Percentiles rank a stretch among this genome's conserved stretches.
Conservation (phyloP, 768 basidiomycete species). For the Amanita inopinata region DNA sequence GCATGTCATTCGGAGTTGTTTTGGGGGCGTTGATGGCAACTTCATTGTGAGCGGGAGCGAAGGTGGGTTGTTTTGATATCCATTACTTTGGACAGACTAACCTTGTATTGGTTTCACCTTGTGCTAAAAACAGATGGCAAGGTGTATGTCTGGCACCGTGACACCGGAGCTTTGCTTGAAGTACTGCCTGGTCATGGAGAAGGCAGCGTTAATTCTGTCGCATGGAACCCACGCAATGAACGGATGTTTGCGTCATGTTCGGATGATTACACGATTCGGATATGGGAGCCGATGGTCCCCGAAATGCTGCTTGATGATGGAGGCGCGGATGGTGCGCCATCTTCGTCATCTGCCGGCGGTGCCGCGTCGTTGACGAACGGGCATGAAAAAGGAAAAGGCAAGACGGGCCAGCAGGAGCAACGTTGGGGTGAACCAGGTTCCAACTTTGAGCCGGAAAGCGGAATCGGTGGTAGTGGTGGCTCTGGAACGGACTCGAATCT, state of each 20-base stretch:
- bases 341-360: slow-evolving; percentile 4
- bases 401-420: slow-evolving; percentile 39
- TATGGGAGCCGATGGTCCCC: slow-evolving; percentile 62
- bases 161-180: slow-evolving; percentile 76
- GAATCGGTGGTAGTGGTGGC: not conserved
- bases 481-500: not conserved
- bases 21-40: slow-evolving; percentile 82
- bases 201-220: slow-evolving; percentile 90
- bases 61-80: slow-evolving; percentile 56
- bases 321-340: not conserved
- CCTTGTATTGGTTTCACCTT: not conserved
- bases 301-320: slow-evolving; percentile 7
- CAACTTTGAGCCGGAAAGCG: not conserved
- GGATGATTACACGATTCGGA: slow-evolving; percentile 83
- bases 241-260: slow-evolving; percentile 96
- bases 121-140: slow-evolving; percentile 58
- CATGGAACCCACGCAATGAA: slow-evolving; percentile 88
- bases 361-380: slow-evolving; percentile 16
- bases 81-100: not conserved
- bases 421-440: slow-evolving; percentile 14
- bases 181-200: slow-evolving; percentile 79
- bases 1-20: slow-evolving; percentile 87
- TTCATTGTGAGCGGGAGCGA: slow-evolving; percentile 93
- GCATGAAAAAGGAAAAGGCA: slow-evolving; percentile 58
- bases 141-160: slow-evolving; percentile 93